phyloP scores from a whole-genome alignment of 1,139 yeast genomes.

The Lodderomyces pseudojiufengensis region DNA sequence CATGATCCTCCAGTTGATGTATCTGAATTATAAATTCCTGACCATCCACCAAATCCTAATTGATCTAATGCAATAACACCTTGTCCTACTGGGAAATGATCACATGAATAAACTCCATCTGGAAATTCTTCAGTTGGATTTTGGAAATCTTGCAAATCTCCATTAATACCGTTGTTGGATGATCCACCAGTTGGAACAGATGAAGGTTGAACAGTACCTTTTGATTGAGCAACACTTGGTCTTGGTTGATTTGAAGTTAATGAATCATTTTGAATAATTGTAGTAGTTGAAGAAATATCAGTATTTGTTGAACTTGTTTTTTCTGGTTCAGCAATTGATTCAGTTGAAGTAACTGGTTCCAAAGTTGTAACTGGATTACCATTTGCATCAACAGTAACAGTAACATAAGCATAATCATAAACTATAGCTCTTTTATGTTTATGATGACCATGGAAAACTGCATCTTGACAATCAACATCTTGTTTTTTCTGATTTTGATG shows the following conservation, averaged over 20 bases:
- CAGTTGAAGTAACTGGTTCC: conserved; percentile 13
- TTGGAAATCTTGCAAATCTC: conserved; percentile 54
- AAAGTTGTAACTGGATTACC: conserved; percentile 25
- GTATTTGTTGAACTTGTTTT: conserved; percentile 12
- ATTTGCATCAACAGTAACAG: conserved; percentile 39
- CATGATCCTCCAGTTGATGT: conserved; percentile 66
- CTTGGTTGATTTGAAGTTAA: conserved; percentile 43
- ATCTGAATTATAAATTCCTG: conserved; percentile 62
- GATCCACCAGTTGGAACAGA: conserved; percentile 19
- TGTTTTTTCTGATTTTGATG: conserved; percentile 3
- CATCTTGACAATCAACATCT: conserved; percentile 36
- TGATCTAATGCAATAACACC: conserved; percentile 80
- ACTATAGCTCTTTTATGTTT: conserved; percentile 41
- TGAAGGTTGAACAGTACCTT: conserved; percentile 10
- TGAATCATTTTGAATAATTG: conserved; percentile 46
- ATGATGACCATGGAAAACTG: conserved; percentile 40
- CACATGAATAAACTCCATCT: conserved; percentile 79
- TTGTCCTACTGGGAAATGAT: conserved; percentile 80
- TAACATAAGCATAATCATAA: conserved; percentile 39
- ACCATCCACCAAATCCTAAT: conserved; percentile 70
- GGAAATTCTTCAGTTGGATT: conserved; percentile 58
- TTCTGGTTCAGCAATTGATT: conserved; percentile 9
- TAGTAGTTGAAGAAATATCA: conserved; percentile 10
- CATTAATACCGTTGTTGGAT: conserved; percentile 32
- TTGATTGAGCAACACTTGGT: conserved; percentile 2